Conservation (phyloP, 352 stramenopile species). For the Pythium inflatum region DNA sequence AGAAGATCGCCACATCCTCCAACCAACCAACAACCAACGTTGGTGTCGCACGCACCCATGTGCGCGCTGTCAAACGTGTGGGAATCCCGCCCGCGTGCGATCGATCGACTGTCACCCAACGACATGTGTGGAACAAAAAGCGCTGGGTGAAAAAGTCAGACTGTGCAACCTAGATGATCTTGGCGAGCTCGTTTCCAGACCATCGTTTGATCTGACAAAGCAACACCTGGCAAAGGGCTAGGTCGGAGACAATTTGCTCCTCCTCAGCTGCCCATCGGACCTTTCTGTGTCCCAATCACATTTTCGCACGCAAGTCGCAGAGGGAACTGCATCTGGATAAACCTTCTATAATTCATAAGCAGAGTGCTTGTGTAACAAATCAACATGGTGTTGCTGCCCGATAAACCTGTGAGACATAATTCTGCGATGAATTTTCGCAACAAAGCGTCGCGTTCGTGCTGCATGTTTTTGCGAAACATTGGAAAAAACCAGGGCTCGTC, state of each 20-base stretch:
- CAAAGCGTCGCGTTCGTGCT: slow-evolving; percentile 12
- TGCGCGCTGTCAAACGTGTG: too few species aligned
- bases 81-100: too few species aligned
- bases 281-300: slow-evolving; percentile 22
- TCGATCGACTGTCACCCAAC: too few species aligned
- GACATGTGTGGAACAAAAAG: slow-evolving; percentile 4
- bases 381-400: not conserved
- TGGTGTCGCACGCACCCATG: too few species aligned
- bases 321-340: slow-evolving; percentile 9
- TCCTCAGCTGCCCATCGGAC: slow-evolving; percentile 27
- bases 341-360: slow-evolving; percentile 5
- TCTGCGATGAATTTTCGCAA: slow-evolving; percentile 11
- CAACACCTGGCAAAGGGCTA: slow-evolving; percentile 17
- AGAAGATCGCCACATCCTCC: too few species aligned
- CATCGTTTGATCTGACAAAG: too few species aligned
- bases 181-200: too few species aligned
- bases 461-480: slow-evolving; percentile 4
- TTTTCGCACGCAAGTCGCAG: slow-evolving; percentile 26
- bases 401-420: slow-evolving; percentile 27
- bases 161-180: slow-evolving; percentile 1
- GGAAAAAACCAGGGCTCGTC: slow-evolving; percentile 10
- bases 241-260: not conserved
- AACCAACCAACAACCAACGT: too few species aligned
- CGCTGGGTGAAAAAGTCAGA: slow-evolving; percentile 7
- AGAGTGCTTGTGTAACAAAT: slow-evolving; percentile 14